phyloP scores from a whole-genome alignment of 768 basidiomycete genomes.

The Multifurca ochricompacta region DNA sequence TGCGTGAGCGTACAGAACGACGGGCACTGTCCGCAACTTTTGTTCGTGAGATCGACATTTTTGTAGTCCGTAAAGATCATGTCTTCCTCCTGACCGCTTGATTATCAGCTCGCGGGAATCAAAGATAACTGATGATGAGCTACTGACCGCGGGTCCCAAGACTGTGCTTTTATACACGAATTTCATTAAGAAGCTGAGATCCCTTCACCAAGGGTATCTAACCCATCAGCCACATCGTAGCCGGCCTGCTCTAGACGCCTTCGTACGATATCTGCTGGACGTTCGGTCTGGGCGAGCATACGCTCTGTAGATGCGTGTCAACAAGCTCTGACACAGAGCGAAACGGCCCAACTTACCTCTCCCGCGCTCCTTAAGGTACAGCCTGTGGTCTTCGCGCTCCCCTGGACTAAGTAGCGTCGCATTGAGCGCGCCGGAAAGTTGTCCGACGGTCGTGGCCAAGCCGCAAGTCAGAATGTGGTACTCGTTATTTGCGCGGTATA shows the following conservation, averaged over 20 bases:
- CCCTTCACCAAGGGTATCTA: conserved; percentile 72
- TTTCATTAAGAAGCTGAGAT: conserved; percentile 76
- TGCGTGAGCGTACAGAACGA: conserved; percentile 77
- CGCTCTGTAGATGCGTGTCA: conserved; percentile 49
- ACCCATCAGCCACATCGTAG: conserved; percentile 71
- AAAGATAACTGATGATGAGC: background rate
- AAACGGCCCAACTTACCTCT: conserved; percentile 42
- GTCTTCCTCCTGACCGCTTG: conserved; percentile 55
- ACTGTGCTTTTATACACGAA: conserved; percentile 83
- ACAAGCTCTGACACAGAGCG: background rate
- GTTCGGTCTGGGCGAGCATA: conserved; percentile 69
- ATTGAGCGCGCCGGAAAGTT: conserved; percentile 55
- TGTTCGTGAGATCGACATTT: conserved; percentile 71
- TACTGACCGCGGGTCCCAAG: conserved; percentile 53
- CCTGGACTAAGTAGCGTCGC: conserved; percentile 44
- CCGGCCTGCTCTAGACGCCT: conserved; percentile 84
- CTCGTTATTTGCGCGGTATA: conserved; percentile 66
- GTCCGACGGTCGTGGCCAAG: conserved; percentile 57
- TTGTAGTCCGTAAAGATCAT: conserved; percentile 64
- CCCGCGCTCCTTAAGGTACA: conserved; percentile 71
- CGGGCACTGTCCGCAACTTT: conserved; percentile 84
- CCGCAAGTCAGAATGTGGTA: conserved; percentile 65
- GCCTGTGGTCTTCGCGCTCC: conserved; percentile 52
- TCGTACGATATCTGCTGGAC: conserved; percentile 77
- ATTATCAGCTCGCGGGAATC: background rate